phyloP scores from a whole-genome alignment of 2,329 filamentous ascomycete genomes.

The Cladosporium sp. region DNA sequence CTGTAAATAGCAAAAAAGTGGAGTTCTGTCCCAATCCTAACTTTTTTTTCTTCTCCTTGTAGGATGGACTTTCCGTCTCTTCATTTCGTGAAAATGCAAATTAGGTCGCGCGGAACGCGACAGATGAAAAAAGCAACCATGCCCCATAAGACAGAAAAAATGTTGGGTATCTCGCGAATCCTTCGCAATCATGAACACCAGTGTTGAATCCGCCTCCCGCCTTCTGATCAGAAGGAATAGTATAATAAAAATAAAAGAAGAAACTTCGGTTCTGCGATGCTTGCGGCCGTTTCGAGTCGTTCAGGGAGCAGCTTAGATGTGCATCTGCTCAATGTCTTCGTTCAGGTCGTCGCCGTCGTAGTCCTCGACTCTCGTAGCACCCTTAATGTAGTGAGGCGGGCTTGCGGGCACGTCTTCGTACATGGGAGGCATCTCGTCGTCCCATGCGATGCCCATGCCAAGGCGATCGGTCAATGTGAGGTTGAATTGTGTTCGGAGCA shows the following conservation, averaged over 20 bases:
- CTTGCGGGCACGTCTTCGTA: conserved; percentile 90
- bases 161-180: conserved; percentile 10
- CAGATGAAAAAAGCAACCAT: neutral
- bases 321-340: conserved; percentile 34
- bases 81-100: neutral
- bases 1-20: neutral
- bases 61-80: neutral
- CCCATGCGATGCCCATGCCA: conserved; percentile 91
- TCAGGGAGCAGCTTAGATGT: neutral
- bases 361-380: conserved; percentile 37
- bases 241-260: neutral
- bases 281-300: neutral
- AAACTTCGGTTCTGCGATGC: neutral
- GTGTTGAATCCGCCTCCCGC: neutral
- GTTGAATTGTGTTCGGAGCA: conserved; percentile 87
- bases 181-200: neutral
- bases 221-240: neutral
- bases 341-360: conserved; percentile 45
- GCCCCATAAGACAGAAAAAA: neutral
- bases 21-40: conserved; percentile 9
- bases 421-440: conserved; percentile 88
- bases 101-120: neutral
- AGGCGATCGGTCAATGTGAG: conserved; percentile 75
- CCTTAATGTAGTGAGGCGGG: conserved; percentile 57
- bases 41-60: neutral